Evolutionary conservation across 257 asterid species (phyloP).

Genomic region (Linderniella brevidens): DNA sequence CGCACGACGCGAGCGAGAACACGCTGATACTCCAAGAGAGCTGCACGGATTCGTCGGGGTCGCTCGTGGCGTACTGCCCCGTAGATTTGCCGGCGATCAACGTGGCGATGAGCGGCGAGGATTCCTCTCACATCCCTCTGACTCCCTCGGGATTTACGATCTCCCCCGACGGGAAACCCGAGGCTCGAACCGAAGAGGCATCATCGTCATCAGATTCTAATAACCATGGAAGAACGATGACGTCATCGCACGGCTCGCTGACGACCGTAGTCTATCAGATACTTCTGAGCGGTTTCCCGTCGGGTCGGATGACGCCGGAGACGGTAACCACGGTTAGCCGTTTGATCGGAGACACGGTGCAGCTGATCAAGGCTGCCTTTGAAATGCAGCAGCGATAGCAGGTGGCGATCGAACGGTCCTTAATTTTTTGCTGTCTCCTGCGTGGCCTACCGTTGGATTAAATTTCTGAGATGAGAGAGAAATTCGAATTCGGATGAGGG

Average conservation of each 20-base stretch:
- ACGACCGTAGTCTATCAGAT: constrained; percentile 70
- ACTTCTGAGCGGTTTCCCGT: constrained; percentile 50
- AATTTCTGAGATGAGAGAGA: too few species aligned
- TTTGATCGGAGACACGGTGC: constrained; percentile 63
- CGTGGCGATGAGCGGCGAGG: constrained; percentile 89
- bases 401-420: too few species aligned
- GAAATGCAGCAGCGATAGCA: constrained; percentile 20
- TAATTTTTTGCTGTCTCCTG: too few species aligned
- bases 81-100: constrained; percentile 67
- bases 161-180: constrained; percentile 43
- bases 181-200: constrained; percentile 10
- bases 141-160: constrained; percentile 79
- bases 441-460: too few species aligned
- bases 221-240: neutral
- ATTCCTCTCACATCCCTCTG: constrained; percentile 54
- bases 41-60: constrained; percentile 73
- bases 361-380: constrained; percentile 74
- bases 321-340: constrained; percentile 67
- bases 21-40: constrained; percentile 87
- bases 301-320: constrained; percentile 69
- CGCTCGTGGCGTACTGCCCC: constrained; percentile 64
- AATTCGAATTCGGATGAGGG: too few species aligned
- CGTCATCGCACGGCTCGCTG: constrained; percentile 37
- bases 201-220: constrained; percentile 39
- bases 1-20: constrained; percentile 57